These are phyloP conservation scores for Orbilia oligospora DNA, from an alignment of 2,329 filamentous ascomycete genomes.

Conservation along the genomic window DNA sequence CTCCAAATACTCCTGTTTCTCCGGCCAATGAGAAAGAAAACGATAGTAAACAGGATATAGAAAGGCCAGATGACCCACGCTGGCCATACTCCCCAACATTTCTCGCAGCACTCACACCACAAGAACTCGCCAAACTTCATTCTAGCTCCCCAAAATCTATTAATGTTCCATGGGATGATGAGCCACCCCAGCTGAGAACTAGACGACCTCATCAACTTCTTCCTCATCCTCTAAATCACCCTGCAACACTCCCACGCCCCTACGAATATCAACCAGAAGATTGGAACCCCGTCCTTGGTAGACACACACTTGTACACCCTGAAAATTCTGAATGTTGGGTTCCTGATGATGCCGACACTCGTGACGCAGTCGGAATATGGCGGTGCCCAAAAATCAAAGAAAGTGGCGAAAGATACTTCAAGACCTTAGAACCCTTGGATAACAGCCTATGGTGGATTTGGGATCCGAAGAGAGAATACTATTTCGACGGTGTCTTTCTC, in stretches of 20 bases:
- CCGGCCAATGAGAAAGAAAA: conserved; percentile 1
- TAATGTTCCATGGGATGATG: not conserved
- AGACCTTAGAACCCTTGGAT: not conserved
- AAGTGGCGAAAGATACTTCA: conserved; percentile 20
- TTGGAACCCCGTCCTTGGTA: conserved; percentile 10
- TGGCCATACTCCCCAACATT: not conserved
- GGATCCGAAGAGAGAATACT: conserved; percentile 15
- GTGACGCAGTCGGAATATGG: not conserved
- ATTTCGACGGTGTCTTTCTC: conserved; percentile 15
- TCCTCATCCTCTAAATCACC: not conserved
- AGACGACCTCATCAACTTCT: not conserved
- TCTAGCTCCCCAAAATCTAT: conserved; percentile 13
- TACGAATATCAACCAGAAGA: conserved; percentile 14
- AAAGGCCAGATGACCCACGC: not conserved
- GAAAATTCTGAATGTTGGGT: conserved; percentile 21
- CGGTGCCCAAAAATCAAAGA: conserved; percentile 1
- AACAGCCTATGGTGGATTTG: conserved; percentile 4
- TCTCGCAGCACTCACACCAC: not conserved
- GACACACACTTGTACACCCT: conserved; percentile 16
- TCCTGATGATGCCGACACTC: not conserved
- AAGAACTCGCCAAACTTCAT: conserved; percentile 1
- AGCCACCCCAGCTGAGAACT: not conserved
- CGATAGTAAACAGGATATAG: not conserved
- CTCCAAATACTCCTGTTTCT: not conserved
- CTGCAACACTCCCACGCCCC: not conserved